Conservation (phyloP, 2,329 filamentous ascomycete species). For the Hypoxylon sp. region DNA sequence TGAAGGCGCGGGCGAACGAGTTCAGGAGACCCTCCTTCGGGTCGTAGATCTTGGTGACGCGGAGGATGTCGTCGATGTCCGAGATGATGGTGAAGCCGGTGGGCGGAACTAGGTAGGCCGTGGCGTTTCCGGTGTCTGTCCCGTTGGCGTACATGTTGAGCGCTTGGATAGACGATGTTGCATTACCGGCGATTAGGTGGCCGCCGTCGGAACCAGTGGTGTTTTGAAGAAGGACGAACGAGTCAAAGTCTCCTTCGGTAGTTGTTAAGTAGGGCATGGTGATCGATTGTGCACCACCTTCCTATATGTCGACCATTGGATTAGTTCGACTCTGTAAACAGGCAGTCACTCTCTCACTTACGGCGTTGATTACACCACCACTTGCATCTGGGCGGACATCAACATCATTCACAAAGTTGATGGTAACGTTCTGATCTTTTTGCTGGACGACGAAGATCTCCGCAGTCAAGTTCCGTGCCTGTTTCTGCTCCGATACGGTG, state of each 20-base stretch:
- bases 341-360: slow-evolving; percentile 23
- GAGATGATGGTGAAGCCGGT: slow-evolving; percentile 78
- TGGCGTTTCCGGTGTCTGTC: slow-evolving; percentile 75
- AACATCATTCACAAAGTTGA: slow-evolving; percentile 65
- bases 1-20: slow-evolving; percentile 78
- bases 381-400: slow-evolving; percentile 63
- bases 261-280: slow-evolving; percentile 75
- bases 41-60: slow-evolving; percentile 84
- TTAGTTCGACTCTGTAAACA: neutral
- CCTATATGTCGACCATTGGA: slow-evolving; percentile 41
- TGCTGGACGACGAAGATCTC: slow-evolving; percentile 83
- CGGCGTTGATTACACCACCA: slow-evolving; percentile 63
- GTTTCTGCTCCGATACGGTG: slow-evolving; percentile 67
- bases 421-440: slow-evolving; percentile 69
- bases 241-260: slow-evolving; percentile 76
- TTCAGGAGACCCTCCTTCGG: slow-evolving; percentile 81
- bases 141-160: slow-evolving; percentile 76
- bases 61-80: slow-evolving; percentile 83
- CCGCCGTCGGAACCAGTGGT: slow-evolving; percentile 62
- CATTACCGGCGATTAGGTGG: slow-evolving; percentile 71
- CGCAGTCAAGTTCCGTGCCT: slow-evolving; percentile 79
- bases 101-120: slow-evolving; percentile 79
- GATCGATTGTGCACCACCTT: slow-evolving; percentile 72
- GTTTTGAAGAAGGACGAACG: slow-evolving; percentile 73
- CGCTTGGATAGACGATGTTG: slow-evolving; percentile 72